Evolutionary conservation across 441 rosid genomes (phyloP).

Genomic region (Breynia disticha): DNA sequence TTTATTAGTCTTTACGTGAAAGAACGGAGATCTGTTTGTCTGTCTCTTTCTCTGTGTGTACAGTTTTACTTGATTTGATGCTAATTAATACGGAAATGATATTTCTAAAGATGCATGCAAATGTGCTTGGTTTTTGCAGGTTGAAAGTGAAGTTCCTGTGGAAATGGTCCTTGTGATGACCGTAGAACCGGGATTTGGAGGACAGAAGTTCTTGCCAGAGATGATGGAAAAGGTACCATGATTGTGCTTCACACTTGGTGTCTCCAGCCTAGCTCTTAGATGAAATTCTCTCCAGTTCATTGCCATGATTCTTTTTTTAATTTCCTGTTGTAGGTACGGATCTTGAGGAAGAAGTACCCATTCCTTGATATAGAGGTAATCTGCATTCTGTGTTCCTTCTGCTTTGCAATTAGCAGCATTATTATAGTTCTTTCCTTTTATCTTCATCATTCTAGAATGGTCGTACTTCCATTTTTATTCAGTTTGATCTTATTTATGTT

Average conservation of each 20-base stretch:
- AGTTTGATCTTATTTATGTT: too few species aligned
- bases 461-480: background rate
- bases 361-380: conserved; percentile 82
- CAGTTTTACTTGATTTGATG: too few species aligned
- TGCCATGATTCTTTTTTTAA: conserved; percentile 4
- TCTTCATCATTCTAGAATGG: background rate
- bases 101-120: too few species aligned
- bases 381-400: background rate
- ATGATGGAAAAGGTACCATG: conserved; percentile 70
- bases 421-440: background rate
- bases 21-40: too few species aligned
- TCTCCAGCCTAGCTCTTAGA: background rate
- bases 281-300: background rate
- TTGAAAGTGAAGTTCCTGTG: conserved; percentile 59
- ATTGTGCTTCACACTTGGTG: background rate
- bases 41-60: too few species aligned
- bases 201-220: conserved; percentile 83
- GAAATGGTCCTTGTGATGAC: conserved; percentile 98
- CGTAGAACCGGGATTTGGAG: conserved; percentile 92
- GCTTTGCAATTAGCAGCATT: background rate
- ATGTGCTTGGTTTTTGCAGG: conserved; percentile 21
- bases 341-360: conserved; percentile 63
- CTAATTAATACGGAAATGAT: too few species aligned
- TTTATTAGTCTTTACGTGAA: background rate
- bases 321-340: conserved; percentile 37